Base-by-base conservation (phyloP, 352 stramenopile species). In the Phytophthora hibernalis region DNA sequence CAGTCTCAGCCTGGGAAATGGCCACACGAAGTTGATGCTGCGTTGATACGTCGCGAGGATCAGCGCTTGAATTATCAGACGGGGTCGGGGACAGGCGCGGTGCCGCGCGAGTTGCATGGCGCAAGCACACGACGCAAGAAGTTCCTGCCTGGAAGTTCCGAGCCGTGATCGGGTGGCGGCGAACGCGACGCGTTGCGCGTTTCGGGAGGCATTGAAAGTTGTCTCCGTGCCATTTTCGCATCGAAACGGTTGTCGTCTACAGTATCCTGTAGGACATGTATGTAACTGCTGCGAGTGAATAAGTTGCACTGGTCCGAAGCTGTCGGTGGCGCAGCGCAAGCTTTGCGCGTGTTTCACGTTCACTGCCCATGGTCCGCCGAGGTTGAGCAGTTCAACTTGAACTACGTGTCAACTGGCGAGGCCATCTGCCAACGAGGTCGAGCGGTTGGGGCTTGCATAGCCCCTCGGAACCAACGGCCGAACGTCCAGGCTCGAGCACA, bases 61-160 rank as follows among this genome's bases (percentile, higher is more conserved):
- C 40, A 43, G 52, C 13, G 37, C 44, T 59, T 65, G 47, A 64
- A 66, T 74, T 73, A 73, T 70, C 65, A 74, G 65, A 70, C 53
- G 47, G 21, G 16, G 42, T 48, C 12, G 40, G 24, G 58, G 58
- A 61, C 59, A 74, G 54, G 66, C 65, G 60, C 43, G 54, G 47
- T 65, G 59, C 60, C 49, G 43, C 16, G 1, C 45, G 47, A 50
- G 49, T n/a, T 37, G 49, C 24, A 16, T 2, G 33, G 22, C 31
- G 54, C 50, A 54, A 62, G 20, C 52, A 24, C 51, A 62, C 60
- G 52, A 62, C 43, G 49, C 38, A 26, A 13, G n/a, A n/a, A n/a
- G n/a, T n/a, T 21, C n/a, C 38, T 42, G 35, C 13, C 35, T 18
- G 35, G 28, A 33, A 33, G 0, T 2, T n/a, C 28, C 28, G 28